Conservation (phyloP, 257 asterid genomes). For the Eustoma russellianum region DNA sequence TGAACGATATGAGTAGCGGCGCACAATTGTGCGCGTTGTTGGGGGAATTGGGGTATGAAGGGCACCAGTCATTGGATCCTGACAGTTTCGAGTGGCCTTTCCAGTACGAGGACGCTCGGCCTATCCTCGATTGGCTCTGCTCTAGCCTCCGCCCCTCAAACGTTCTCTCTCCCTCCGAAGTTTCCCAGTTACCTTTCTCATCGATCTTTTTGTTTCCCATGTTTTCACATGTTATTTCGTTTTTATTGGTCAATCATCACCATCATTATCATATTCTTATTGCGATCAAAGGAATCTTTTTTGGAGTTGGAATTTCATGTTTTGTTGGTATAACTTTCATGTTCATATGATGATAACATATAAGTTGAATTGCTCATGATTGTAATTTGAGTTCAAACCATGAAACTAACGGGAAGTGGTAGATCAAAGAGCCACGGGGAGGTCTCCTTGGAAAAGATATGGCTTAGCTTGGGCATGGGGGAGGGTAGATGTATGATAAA, state of each 20-base stretch:
- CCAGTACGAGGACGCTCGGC: constrained; percentile 95
- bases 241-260: background rate
- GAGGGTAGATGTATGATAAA: no score
- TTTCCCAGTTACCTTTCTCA: constrained; percentile 52
- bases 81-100: constrained; percentile 99
- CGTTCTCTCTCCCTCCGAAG: constrained; percentile 80
- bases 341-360: no score
- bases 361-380: no score
- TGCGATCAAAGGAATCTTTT: no score
- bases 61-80: constrained; percentile 62
- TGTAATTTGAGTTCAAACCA: no score
- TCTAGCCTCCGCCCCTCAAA: constrained; percentile 92
- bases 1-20: constrained; percentile 47
- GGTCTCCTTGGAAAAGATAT: no score
- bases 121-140: constrained; percentile 94
- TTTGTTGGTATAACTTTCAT: no score
- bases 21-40: constrained; percentile 65
- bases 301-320: no score
- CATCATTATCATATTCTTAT: no score
- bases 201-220: background rate
- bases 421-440: no score
- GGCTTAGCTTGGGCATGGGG: no score
- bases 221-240: background rate
- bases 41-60: constrained; percentile 78
- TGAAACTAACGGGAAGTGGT: no score